Evolutionary conservation across 2,329 filamentous ascomycete genomes (phyloP), one percentile per base, ranked within the genome.

Genomic region (Epichloe brachyelytri): DNA sequence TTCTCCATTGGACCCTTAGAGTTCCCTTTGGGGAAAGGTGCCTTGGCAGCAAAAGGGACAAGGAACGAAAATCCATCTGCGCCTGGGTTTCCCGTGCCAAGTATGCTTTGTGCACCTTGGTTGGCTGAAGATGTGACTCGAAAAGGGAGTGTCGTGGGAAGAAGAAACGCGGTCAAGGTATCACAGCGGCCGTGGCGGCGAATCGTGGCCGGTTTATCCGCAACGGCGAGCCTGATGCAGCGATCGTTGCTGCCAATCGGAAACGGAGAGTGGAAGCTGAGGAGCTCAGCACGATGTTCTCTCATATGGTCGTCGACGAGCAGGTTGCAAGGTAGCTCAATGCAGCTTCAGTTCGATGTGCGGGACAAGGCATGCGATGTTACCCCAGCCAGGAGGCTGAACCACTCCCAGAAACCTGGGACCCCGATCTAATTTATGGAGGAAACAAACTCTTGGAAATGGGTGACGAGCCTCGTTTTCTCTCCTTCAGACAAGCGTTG

Each of bases 121-220:
- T 44, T 48, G 45, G 50, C 33, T 37, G n/a, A 30, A 43, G 22
- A 48, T 36, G 50, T 55, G 54, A 48, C 53, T 50, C 46, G 47
- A 49, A 54, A 51, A 55, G 49, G 38, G 51, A 53, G 20, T 49
- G 40, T 30, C 34, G 43, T 45, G 45, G 33, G 49, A 43, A 44
- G 33, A 46, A 15, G 30, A 33, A 51, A 36, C n/a, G 44, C 14
- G n/a, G 8, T 26, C 40, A 20, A 26, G 41, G 47, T 47, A 45
- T 46, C 43, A 48, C 51, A 43, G 48, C 43, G 43, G 37, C 20
- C 26, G 48, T 43, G 49, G 50, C 43, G 30, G 50, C 52, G 30
- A 51, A 34, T 48, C 14, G 33, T 41, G 39, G 34, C 17, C 12
- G 34, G n/a, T 30, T 52, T 52, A 46, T 49, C 50, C 50, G 50